Percentiles rank a stretch among this genome's conserved stretches.
Evolutionary conservation across 345 rosid species (phyloP).

Genomic region (Eucalyptus pauciflora): DNA sequence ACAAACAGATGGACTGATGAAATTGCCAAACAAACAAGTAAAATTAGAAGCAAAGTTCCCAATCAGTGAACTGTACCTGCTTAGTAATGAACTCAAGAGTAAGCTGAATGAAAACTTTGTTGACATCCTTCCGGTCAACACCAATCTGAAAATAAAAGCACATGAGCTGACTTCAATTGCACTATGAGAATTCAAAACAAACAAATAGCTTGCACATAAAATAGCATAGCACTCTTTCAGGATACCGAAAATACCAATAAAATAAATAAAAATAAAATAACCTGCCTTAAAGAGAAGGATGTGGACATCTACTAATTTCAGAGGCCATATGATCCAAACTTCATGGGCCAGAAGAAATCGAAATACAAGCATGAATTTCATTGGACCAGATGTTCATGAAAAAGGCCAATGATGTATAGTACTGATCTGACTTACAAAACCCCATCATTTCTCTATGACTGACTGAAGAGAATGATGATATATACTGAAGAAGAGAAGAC

Average conservation of each 20-base stretch:
- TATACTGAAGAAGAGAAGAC: neutral
- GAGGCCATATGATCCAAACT: neutral
- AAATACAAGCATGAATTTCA: neutral
- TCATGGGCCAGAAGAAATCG: neutral
- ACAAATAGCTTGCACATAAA: neutral
- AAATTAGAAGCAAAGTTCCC: neutral
- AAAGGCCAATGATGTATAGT: neutral
- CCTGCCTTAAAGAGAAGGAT: neutral
- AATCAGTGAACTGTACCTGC: conserved; percentile 39
- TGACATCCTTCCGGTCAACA: conserved; percentile 58
- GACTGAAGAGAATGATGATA: neutral
- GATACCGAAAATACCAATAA: neutral
- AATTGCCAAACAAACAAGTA: neutral
- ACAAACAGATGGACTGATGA: neutral
- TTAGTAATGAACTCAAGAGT: conserved; percentile 80
- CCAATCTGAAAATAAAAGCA: conserved; percentile 48
- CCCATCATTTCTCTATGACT: neutral
- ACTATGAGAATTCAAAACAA: neutral
- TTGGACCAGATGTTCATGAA: neutral
- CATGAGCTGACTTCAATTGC: neutral
- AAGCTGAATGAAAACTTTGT: conserved; percentile 70
- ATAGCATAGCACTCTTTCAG: neutral
- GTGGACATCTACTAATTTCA: neutral
- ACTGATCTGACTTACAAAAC: neutral
- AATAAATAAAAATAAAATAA: neutral